These are phyloP conservation scores for Plectosphaerella sp. DNA, from an alignment of 2,329 filamentous ascomycete species.

Conservation along the genomic window DNA sequence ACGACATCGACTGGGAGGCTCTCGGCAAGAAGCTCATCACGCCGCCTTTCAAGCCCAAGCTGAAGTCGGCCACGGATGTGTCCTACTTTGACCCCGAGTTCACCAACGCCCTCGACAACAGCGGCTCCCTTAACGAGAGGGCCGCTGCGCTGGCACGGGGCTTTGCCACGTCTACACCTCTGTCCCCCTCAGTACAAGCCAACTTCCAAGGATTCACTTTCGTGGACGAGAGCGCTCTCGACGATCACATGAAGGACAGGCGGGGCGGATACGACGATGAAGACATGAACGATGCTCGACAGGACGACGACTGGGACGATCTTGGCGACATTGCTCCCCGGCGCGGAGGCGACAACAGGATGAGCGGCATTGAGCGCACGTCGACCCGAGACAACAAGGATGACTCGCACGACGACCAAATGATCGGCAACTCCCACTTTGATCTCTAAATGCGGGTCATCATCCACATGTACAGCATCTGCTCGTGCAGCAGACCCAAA, in stretches of 20 bases:
- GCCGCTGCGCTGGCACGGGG: slow-evolving; percentile 82
- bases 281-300: slow-evolving; percentile 53
- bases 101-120: slow-evolving; percentile 85
- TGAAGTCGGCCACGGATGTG: slow-evolving; percentile 92
- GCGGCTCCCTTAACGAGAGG: slow-evolving; percentile 84
- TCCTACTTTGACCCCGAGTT: slow-evolving; percentile 99
- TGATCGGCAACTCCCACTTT: slow-evolving; percentile 60
- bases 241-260: slow-evolving; percentile 69
- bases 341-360: slow-evolving; percentile 43
- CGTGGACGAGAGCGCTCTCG: slow-evolving; percentile 94
- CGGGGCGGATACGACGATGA: slow-evolving; percentile 46
- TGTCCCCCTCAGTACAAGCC: slow-evolving; percentile 93
- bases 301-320: slow-evolving; percentile 56
- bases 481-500: too few species aligned
- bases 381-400: slow-evolving; percentile 41
- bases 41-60: slow-evolving; percentile 94
- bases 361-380: slow-evolving; percentile 60
- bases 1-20: slow-evolving; percentile 87
- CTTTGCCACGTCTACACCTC: slow-evolving; percentile 82
- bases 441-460: slow-evolving; percentile 45
- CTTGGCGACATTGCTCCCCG: slow-evolving; percentile 48
- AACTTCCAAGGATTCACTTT: slow-evolving; percentile 99
- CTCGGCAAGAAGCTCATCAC: slow-evolving; percentile 87
- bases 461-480: too few species aligned
- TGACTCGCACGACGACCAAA: slow-evolving; percentile 50